A percentile compares a stretch with the other conserved stretches of the same genome.
Conservation (phyloP, 495 filamentous ascomycete genomes). For the Neurospora sp. region DNA sequence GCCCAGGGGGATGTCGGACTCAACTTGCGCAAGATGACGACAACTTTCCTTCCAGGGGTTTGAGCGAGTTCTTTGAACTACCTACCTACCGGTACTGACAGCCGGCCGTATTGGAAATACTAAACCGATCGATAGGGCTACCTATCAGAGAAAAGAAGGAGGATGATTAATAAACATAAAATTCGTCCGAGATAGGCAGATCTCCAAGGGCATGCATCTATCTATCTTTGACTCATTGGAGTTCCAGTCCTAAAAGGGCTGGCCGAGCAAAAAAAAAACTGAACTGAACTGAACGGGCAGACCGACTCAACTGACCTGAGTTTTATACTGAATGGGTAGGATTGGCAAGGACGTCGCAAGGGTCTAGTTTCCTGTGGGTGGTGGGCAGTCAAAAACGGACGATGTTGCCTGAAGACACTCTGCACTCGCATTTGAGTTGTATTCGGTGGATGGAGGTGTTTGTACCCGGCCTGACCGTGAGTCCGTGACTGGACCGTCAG, state of each 20-base stretch:
- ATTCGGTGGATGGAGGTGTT: neutral
- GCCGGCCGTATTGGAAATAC: neutral
- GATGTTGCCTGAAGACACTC: neutral
- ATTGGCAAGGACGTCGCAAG: neutral
- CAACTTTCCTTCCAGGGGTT: neutral
- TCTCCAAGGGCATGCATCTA: neutral
- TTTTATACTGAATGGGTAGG: neutral
- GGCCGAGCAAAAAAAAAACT: neutral
- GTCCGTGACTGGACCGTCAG: neutral
- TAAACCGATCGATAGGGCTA: neutral
- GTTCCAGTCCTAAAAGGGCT: neutral
- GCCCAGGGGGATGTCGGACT: neutral
- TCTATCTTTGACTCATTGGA: neutral
- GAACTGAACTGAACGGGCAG: neutral
- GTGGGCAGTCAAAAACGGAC: neutral
- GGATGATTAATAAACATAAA: neutral
- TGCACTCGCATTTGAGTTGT: neutral
- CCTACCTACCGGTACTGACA: neutral
- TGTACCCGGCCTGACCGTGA: neutral
- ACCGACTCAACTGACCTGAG: neutral
- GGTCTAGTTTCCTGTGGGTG: neutral
- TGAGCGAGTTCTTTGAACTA: neutral
- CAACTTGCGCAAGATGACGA: neutral
- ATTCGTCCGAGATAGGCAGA: neutral
- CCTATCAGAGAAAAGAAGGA: neutral